Conservation (phyloP, 1,139 yeast genomes). For the Pneumocystis jirovecii region DNA sequence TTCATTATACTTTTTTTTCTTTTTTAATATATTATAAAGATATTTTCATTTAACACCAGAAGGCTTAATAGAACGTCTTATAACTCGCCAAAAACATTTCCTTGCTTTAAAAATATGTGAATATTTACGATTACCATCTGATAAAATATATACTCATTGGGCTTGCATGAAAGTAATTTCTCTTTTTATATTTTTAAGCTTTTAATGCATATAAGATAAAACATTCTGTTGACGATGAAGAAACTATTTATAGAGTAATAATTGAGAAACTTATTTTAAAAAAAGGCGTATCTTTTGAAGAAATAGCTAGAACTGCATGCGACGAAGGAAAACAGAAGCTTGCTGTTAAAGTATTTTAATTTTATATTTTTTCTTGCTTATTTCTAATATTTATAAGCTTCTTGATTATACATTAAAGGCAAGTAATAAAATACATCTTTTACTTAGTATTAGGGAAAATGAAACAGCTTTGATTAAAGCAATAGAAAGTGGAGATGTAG, state of each 20-base stretch:
- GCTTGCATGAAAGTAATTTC: constrained; percentile 48
- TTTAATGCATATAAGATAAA: constrained; percentile 18
- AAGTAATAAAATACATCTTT: constrained; percentile 44
- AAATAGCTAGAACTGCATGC: constrained; percentile 54
- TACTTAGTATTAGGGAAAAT: constrained; percentile 57
- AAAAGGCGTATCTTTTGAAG: constrained; percentile 40
- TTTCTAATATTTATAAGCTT: constrained; percentile 5
- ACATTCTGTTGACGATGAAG: constrained; percentile 42
- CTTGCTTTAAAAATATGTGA: constrained; percentile 50
- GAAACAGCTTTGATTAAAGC: constrained; percentile 58
- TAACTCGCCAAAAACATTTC: constrained; percentile 46
- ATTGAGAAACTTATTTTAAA: constrained; percentile 30
- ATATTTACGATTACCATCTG: constrained; percentile 38
- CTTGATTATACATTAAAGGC: constrained; percentile 55
- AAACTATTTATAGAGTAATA: constrained; percentile 39
- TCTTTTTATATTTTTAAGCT: background rate
- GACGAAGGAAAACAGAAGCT: constrained; percentile 67
- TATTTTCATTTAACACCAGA: constrained; percentile 27
- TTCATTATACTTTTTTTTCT: background rate
- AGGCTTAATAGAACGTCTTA: constrained; percentile 41
- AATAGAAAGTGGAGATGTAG: constrained; percentile 49
- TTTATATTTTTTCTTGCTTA: constrained; percentile 21
- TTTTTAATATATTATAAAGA: background rate
- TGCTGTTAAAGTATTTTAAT: constrained; percentile 33
- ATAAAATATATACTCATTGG: constrained; percentile 60